Evolutionary conservation across 2,329 filamentous ascomycete genomes (phyloP).

Genomic region (Diplodia seriata): DNA sequence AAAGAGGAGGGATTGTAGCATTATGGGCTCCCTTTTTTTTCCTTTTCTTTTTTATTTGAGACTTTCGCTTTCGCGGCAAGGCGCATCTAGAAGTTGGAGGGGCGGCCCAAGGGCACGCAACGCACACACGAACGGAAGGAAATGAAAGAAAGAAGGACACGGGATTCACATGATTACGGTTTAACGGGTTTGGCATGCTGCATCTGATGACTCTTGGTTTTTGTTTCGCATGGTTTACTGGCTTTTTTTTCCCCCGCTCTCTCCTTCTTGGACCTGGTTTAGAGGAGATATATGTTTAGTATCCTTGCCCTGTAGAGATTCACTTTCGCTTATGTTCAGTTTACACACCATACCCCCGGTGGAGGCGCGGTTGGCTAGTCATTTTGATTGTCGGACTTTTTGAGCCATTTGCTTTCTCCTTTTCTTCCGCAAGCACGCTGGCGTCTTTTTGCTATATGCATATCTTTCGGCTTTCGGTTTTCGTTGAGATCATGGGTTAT

Average conservation of each 20-base stretch:
- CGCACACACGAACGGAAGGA: not conserved
- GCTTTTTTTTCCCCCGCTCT: not conserved
- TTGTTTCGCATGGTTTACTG: not conserved
- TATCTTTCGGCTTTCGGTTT: not conserved
- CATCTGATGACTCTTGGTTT: not conserved
- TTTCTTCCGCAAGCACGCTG: not conserved
- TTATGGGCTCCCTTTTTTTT: not conserved
- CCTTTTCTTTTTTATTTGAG: not conserved
- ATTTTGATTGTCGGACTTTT: not conserved
- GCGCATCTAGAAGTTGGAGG: not conserved
- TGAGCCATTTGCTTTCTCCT: not conserved
- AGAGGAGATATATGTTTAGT: not conserved
- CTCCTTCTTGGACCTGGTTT: not conserved
- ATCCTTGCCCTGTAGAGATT: not conserved
- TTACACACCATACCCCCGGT: not conserved
- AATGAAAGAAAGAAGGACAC: not conserved
- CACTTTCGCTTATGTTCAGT: not conserved
- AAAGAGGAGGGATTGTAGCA: conserved; percentile 7
- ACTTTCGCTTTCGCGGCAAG: not conserved
- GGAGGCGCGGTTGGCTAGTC: not conserved
- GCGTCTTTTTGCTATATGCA: not conserved
- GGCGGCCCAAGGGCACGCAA: not conserved
- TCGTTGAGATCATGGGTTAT: not conserved
- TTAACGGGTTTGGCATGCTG: not conserved
- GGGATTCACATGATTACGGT: not conserved